These are phyloP conservation scores for Arthroderma sp. DNA, from an alignment of 2,329 filamentous ascomycete species.

Conservation along the genomic window DNA sequence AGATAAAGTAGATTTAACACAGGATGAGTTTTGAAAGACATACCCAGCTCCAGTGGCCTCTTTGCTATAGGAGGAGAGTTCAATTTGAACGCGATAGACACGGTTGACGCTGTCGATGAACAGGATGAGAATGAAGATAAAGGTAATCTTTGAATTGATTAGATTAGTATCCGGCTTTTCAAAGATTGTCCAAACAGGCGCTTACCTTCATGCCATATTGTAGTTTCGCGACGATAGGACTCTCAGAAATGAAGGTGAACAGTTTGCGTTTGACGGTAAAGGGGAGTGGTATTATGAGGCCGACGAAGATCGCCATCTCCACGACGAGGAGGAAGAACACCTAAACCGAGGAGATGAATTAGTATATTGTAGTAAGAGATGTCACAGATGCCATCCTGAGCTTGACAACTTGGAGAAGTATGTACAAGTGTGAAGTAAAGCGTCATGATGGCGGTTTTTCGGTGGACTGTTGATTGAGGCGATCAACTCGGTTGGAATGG, in stretches of 20 bases:
- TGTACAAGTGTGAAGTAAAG: slow-evolving; percentile 56
- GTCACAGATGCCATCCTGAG: not conserved
- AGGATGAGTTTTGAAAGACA: slow-evolving; percentile 15
- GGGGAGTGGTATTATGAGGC: slow-evolving; percentile 61
- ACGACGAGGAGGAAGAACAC: slow-evolving; percentile 37
- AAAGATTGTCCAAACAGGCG: not conserved
- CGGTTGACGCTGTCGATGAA: slow-evolving; percentile 95
- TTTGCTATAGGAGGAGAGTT: slow-evolving; percentile 63
- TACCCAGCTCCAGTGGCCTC: slow-evolving; percentile 40
- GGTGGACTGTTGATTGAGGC: too few species aligned
- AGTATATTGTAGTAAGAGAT: slow-evolving; percentile 3
- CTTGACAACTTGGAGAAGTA: slow-evolving; percentile 10
- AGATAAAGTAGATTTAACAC: not conserved
- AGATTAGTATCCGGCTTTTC: not conserved
- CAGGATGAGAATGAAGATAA: slow-evolving; percentile 96
- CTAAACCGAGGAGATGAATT: slow-evolving; percentile 16
- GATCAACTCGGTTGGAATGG: too few species aligned
- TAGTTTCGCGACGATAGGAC: slow-evolving; percentile 70
- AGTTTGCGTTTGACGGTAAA: slow-evolving; percentile 75
- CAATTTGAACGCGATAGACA: slow-evolving; percentile 90
- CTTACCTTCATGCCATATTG: slow-evolving; percentile 86
- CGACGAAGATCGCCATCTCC: slow-evolving; percentile 38
- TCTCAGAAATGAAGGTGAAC: slow-evolving; percentile 93
- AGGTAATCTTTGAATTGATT: slow-evolving; percentile 57
- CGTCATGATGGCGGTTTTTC: slow-evolving; percentile 42